phyloP scores from a whole-genome alignment of 139 green algal species.

The Chlamydomonas schloesseri region DNA sequence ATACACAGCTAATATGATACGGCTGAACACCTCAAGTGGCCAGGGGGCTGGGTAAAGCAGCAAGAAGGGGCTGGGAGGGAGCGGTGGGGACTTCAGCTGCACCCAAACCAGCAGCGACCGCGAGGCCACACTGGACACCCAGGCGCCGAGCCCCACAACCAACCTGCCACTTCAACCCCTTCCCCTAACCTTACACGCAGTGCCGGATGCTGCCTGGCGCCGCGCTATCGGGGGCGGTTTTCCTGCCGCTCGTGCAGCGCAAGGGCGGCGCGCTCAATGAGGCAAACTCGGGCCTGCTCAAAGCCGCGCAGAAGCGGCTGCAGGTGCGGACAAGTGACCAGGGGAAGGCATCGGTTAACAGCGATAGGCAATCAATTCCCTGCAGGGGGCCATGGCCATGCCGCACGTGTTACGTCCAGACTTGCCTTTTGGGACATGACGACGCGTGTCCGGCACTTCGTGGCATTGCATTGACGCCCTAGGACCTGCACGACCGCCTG shows the following conservation, averaged over 20 bases:
- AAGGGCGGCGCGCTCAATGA: not conserved
- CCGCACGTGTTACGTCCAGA: too few relatives aligned
- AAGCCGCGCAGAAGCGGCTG: not conserved
- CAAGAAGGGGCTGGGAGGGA: too few relatives aligned
- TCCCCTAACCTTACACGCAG: not conserved
- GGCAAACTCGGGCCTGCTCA: not conserved
- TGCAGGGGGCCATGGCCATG: too few relatives aligned
- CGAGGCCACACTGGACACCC: not conserved
- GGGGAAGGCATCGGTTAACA: too few relatives aligned
- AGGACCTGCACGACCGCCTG: not conserved
- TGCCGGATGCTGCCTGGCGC: not conserved
- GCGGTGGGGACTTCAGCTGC: too few relatives aligned
- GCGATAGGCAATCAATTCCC: too few relatives aligned
- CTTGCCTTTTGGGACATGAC: too few relatives aligned
- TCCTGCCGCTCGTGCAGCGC: constrained; percentile 15
- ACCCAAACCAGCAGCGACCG: not conserved
- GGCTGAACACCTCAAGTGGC: not conserved
- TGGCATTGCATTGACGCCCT: too few relatives aligned
- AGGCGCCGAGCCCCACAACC: too few relatives aligned
- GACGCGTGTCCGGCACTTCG: too few relatives aligned
- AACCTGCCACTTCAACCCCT: not conserved
- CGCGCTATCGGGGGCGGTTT: constrained; percentile 9
- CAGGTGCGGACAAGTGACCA: too few relatives aligned
- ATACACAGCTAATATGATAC: not conserved
- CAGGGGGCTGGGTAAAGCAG: not conserved